Percentiles rank a stretch among this genome's conserved stretches.
Evolutionary conservation across 345 rosid species (phyloP).

Genomic region (Pistacia integerrima): DNA sequence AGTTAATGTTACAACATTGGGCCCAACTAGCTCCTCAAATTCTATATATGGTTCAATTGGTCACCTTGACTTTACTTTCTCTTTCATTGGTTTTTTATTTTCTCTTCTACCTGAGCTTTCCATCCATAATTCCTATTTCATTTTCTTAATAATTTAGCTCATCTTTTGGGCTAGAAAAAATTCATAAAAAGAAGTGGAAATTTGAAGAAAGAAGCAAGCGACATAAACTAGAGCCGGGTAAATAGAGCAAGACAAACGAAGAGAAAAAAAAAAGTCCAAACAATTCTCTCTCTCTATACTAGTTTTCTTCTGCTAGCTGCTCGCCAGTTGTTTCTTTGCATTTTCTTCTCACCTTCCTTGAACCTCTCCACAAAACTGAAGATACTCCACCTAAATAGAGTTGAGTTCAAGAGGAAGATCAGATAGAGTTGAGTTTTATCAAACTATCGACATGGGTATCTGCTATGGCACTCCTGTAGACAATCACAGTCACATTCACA

Average conservation of each 20-base stretch:
- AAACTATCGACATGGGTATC: not conserved
- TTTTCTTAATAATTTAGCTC: not conserved
- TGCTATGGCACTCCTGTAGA: slow-evolving; percentile 18
- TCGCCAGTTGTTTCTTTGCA: not conserved
- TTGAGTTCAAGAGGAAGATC: not conserved
- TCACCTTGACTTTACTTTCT: not conserved
- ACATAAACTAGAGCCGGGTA: not conserved
- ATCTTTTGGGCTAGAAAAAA: not conserved
- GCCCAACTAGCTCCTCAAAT: not conserved
- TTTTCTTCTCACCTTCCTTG: slow-evolving; percentile 24
- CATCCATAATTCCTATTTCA: not conserved
- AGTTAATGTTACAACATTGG: not conserved
- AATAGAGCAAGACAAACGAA: not conserved
- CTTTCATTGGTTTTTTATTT: no score
- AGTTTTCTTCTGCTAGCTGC: not conserved
- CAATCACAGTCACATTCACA: not conserved
- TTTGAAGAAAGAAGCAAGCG: not conserved
- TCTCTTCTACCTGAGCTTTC: no score
- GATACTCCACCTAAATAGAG: not conserved
- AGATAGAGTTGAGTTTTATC: no score
- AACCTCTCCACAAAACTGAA: not conserved
- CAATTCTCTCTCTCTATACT: not conserved
- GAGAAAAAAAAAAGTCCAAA: slow-evolving; percentile 11
- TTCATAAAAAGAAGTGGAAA: not conserved
- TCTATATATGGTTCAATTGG: not conserved